Percentiles rank a stretch among this genome's conserved stretches.
Conservation (phyloP, 352 stramenopile species). For the Globisporangium megalacanthum region DNA sequence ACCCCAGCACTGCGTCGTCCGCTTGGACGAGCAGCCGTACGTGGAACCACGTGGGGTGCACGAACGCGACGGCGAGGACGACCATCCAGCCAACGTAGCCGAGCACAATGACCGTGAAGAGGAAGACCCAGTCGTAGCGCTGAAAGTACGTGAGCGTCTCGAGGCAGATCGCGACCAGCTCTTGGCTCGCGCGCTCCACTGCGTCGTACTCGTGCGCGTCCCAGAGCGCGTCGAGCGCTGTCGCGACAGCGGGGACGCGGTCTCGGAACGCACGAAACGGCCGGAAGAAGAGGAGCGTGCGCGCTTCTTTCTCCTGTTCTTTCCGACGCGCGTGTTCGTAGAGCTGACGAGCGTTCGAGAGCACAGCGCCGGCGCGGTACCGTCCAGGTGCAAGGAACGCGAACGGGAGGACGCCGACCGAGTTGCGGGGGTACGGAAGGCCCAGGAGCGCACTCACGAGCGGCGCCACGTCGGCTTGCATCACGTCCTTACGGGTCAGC, state of each 20-base stretch:
- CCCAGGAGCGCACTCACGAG: slow-evolving; percentile 68
- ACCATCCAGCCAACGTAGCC: slow-evolving; percentile 79
- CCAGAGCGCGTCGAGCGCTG: slow-evolving; percentile 21
- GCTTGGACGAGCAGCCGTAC: slow-evolving; percentile 19
- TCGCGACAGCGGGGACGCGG: slow-evolving; percentile 22
- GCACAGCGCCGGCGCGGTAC: slow-evolving; percentile 61
- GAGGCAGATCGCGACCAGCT: slow-evolving; percentile 72
- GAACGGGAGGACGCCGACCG: slow-evolving; percentile 71
- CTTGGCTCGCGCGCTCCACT: slow-evolving; percentile 51
- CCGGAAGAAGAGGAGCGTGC: slow-evolving; percentile 57
- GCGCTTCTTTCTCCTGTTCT: slow-evolving; percentile 53
- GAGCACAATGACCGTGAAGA: slow-evolving; percentile 65
- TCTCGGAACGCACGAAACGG: slow-evolving; percentile 45
- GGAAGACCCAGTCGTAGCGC: slow-evolving; percentile 80
- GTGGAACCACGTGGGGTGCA: slow-evolving; percentile 33
- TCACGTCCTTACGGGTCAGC: slow-evolving; percentile 67
- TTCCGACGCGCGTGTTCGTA: slow-evolving; percentile 61
- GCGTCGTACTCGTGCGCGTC: slow-evolving; percentile 15
- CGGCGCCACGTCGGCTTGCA: slow-evolving; percentile 81
- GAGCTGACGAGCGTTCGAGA: slow-evolving; percentile 70
- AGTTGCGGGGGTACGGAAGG: slow-evolving; percentile 77
- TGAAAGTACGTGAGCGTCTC: slow-evolving; percentile 74
- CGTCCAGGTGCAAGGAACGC: slow-evolving; percentile 51
- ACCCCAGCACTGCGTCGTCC: slow-evolving; percentile 10
- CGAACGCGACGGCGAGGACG: slow-evolving; percentile 47